Conservation (phyloP, 371 early-diverging fungal species). For the Blastocladiella emersonii region DNA sequence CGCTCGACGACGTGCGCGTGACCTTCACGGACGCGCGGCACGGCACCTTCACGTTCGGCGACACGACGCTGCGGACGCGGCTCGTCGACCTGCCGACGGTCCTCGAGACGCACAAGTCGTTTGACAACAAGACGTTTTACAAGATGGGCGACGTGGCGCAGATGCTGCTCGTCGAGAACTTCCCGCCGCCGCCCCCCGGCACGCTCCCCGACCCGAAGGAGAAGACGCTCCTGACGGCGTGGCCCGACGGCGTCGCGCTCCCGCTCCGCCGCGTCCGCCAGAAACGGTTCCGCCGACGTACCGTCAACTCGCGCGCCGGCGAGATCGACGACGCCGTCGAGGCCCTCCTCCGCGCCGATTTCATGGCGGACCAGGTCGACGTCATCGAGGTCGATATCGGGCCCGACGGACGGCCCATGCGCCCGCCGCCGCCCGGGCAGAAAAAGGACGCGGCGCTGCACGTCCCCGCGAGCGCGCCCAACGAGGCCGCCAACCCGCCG, state of each 20-base stretch:
- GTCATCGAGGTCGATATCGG: background rate
- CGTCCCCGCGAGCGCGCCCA: too few relatives aligned
- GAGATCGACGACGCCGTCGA: conserved; percentile 15
- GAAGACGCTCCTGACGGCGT: conserved; percentile 16
- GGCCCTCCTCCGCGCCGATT: conserved; percentile 14
- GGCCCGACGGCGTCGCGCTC: conserved; percentile 81
- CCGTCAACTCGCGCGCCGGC: conserved; percentile 51
- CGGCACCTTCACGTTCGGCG: conserved; percentile 49
- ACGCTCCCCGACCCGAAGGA: background rate
- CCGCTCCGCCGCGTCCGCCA: conserved; percentile 75
- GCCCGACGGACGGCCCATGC: too few relatives aligned
- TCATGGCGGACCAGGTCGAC: conserved; percentile 9
- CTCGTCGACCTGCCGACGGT: conserved; percentile 92
- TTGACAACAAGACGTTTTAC: conserved; percentile 87
- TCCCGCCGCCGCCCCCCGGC: conserved; percentile 1
- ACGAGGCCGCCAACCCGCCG: too few relatives aligned
- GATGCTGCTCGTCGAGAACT: conserved; percentile 20
- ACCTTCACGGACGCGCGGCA: conserved; percentile 52
- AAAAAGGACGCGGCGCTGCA: too few relatives aligned
- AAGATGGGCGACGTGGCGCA: conserved; percentile 97
- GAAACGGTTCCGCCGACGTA: conserved; percentile 75
- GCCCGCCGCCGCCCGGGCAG: too few relatives aligned
- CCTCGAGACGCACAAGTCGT: conserved; percentile 89
- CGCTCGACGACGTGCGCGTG: conserved; percentile 49
- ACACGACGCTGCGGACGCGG: conserved; percentile 39